Percentiles rank a stretch among this genome's conserved stretches.
phyloP scores from a whole-genome alignment of 202 grass and related monocot genomes.

The Saccharum hybrid region DNA sequence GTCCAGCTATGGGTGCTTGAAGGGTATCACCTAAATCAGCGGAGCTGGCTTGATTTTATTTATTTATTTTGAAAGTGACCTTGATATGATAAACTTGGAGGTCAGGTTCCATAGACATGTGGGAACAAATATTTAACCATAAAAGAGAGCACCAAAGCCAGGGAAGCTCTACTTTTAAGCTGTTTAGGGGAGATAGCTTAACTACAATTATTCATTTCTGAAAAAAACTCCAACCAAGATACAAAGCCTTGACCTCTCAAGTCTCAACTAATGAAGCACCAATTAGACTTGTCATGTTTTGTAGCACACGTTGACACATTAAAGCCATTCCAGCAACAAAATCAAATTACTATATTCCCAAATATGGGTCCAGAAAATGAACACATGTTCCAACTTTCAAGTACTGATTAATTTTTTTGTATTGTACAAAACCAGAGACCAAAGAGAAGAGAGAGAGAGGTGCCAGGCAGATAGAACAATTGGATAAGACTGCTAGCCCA shows the following conservation, averaged over 20 bases:
- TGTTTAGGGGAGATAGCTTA: background rate
- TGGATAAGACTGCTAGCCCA: background rate
- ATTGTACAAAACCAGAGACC: background rate
- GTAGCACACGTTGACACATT: background rate
- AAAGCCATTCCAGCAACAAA: background rate
- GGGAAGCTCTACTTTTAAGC: background rate
- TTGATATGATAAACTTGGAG: background rate
- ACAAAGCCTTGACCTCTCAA: background rate
- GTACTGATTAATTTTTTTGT: background rate
- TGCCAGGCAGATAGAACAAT: background rate
- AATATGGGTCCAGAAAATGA: background rate
- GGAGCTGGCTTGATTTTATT: background rate
- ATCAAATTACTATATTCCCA: background rate
- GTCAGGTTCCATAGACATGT: background rate
- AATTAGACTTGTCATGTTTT: constrained; percentile 13
- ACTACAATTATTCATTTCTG: background rate
- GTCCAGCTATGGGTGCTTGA: background rate
- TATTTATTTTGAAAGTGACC: background rate
- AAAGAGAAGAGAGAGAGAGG: background rate
- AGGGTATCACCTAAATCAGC: background rate
- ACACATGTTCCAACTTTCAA: background rate
- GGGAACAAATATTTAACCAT: background rate
- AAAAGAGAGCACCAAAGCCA: background rate
- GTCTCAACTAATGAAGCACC: background rate
- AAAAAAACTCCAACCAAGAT: background rate